These are phyloP conservation scores for Mycena vulgaris DNA, from an alignment of 768 basidiomycete genomes.

Conservation along the genomic window DNA sequence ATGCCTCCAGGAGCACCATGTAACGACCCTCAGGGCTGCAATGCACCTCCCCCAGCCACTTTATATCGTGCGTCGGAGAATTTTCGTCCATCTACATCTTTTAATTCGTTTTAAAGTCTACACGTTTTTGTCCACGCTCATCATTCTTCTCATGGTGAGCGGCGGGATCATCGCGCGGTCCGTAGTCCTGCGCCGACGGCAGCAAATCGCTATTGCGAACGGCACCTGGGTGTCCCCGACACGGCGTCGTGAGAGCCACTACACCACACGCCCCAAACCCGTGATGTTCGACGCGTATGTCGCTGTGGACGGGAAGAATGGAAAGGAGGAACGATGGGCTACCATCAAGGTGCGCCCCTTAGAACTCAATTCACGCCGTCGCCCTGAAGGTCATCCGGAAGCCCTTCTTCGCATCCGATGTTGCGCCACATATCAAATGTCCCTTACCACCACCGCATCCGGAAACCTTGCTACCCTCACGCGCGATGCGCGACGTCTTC, in stretches of 20 bases:
- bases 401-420: neutral
- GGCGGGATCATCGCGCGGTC: conserved; percentile 58
- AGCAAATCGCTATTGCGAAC: conserved; percentile 57
- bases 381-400: neutral
- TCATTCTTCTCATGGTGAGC: conserved; percentile 62
- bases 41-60: neutral
- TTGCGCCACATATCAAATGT: neutral
- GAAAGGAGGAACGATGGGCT: neutral
- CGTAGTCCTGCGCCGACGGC: conserved; percentile 56
- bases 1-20: neutral
- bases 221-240: conserved; percentile 52
- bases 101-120: conserved; percentile 33
- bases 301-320: neutral
- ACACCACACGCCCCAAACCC: neutral
- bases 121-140: conserved; percentile 55
- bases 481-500: neutral
- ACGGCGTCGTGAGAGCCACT: neutral
- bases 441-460: neutral
- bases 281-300: neutral
- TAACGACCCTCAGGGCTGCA: neutral
- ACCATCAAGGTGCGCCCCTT: neutral
- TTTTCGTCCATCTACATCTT: neutral
- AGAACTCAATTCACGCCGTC: neutral
- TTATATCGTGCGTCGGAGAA: neutral
- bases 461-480: neutral